Percentiles rank a stretch among this genome's conserved stretches.
Conservation (phyloP, 164 flowering plant genomes). For the Protea cynaroides region DNA sequence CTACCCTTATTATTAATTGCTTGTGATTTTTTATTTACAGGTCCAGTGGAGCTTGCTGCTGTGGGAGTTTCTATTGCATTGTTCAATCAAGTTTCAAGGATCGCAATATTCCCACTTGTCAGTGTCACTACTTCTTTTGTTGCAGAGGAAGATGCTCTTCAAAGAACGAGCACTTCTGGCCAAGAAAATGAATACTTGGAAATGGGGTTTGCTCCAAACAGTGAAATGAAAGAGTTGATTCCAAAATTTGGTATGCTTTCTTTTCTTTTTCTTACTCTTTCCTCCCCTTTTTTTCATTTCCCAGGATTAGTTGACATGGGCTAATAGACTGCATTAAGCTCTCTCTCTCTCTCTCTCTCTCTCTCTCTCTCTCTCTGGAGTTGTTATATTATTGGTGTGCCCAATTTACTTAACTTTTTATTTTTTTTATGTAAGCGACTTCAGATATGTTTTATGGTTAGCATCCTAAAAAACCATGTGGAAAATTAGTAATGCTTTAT, state of each 20-base stretch:
- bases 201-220: conserved; percentile 12
- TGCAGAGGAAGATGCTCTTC: conserved; percentile 47
- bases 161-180: conserved; percentile 8
- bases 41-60: conserved; percentile 67
- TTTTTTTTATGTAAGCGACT: not conserved
- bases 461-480: not conserved
- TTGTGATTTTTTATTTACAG: conserved; percentile 21
- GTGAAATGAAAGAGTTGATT: conserved; percentile 33
- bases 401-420: not conserved
- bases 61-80: conserved; percentile 60
- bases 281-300: not conserved
- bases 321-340: not conserved
- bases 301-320: not conserved
- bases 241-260: conserved; percentile 23
- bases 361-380: not conserved
- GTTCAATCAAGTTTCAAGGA: conserved; percentile 50
- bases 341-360: not conserved
- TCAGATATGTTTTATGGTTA: no score
- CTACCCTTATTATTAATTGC: no score
- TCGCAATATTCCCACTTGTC: conserved; percentile 59
- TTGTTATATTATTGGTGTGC: not conserved
- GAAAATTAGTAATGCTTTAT: not conserved
- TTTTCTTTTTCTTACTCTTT: no score
- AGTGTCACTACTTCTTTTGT: conserved; percentile 60
- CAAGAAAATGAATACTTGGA: conserved; percentile 17